Evolutionary conservation across 805 yeast genomes (phyloP), one percentile per base, ranked within the genome.

Genomic region (Saccharomycopsis fermentans): DNA sequence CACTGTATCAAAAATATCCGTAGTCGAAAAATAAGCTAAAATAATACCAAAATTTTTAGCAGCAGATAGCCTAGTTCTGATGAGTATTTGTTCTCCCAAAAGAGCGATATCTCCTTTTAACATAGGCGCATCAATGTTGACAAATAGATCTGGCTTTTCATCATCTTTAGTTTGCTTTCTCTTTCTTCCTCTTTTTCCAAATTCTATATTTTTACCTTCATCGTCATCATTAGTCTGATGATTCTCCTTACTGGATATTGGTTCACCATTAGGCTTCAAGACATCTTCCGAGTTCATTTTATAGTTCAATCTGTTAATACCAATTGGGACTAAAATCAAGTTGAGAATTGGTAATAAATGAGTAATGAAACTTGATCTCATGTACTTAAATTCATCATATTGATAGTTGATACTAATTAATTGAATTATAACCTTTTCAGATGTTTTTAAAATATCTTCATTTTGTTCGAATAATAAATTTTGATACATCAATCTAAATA

Each of bases 41-140:
- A 83, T 77, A 57, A 76, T 72, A 32, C 98, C 98, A 65, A 85
- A 76, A 0, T 95, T 94, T 37, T 73, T 74, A 0, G 96, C 84
- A 4, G 91, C 87, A 12, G 83, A 80, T 16, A 87, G 75, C 70
- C 94, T 84, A 2, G 95, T 87, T 54, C 86, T 77, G 36, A 90
- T 74, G 59, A 94, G 80, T 1, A 81, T 81, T 32, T 88, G 91
- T 53, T 77, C 71, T 0, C 96, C 96, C 36, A 94, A 82, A 29
- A 94, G 74, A 57, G 90, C 83, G 17, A 94, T 86, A 71, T 94
- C 99, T 66, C 99, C 99, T 52, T 83, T 80, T 59, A 87, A 81
- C 70, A 94, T 85, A 4, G 98, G 97, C 2, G 96, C 87, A 72
- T 94, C 99, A 60, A 94, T 91, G 68, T 92, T 90, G 55, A 90